Base-by-base conservation (phyloP, 306 rosid genomes). In the Rosa lucieae region DNA sequence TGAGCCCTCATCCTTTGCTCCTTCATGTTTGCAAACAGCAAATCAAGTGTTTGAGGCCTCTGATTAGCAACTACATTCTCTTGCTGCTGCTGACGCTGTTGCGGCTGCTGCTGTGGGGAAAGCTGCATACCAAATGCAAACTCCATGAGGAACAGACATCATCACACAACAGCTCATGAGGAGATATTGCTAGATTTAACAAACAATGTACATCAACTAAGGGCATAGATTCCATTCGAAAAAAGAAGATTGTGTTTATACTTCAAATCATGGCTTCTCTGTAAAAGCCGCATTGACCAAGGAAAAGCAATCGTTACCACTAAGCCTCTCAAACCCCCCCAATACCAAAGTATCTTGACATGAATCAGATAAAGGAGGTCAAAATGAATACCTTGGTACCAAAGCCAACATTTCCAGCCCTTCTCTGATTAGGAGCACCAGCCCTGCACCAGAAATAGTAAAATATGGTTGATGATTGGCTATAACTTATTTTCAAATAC, bases 11-110 rank as follows among this genome's bases (percentile, higher is more conserved):
- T 78, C 81, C 99, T 91, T 75, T 94, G 92, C 87, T 92, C 94
- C 85, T 83, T 91, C 94, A 92, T 85, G 85, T 91, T 92, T 66
- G 99, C 97, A 83, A 94, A 94, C 77, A 89, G 78, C 3, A 89
- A 90, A 84, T 94, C 99, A 46, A 94, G 82, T 4, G 97, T 94
- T 44, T 92, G 93, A 43, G 93, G 89, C 86, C 75, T 92, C 76
- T 88, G 99, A 86, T 86, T 88, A 2, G 86, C 79, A 84, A 76
- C 56, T 47, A 5, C 70, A 79, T 82, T 81, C 39, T 49, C 79
- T 68, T 87, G 88, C 68, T 59, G 79, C 75, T 46, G 88, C 73
- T 1, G 65, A 1, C 65, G 35, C 65, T 58, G 63, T 72, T 2
- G 86, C 78, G 55, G 87, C 63, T 67, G 79, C 61, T 81, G 78